These are phyloP conservation scores for Solanum gracilifrons DNA, from an alignment of 257 asterid species.

Conservation along the genomic window DNA sequence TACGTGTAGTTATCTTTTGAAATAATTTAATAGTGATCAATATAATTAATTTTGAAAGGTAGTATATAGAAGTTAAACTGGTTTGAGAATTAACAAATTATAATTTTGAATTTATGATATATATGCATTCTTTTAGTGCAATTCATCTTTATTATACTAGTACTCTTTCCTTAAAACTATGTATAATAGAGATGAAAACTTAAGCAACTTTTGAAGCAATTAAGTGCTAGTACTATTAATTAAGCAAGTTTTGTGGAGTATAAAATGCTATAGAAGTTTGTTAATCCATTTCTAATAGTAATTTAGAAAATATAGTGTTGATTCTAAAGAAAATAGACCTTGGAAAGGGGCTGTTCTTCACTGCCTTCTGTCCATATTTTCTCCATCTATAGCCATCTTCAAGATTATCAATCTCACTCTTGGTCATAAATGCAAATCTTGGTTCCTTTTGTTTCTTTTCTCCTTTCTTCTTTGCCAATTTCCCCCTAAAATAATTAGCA, in stretches of 20 bases:
- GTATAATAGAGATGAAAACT: background rate
- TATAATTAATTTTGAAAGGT: background rate
- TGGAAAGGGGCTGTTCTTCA: slow-evolving; percentile 78
- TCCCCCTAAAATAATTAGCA: slow-evolving; percentile 13
- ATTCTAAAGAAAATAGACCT: slow-evolving; percentile 28
- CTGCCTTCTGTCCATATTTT: slow-evolving; percentile 83
- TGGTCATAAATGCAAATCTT: slow-evolving; percentile 69
- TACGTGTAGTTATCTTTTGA: background rate
- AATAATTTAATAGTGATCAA: background rate
- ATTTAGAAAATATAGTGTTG: background rate
- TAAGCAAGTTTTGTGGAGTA: background rate
- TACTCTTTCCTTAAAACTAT: background rate
- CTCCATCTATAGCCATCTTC: slow-evolving; percentile 94
- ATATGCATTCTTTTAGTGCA: background rate
- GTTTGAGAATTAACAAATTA: background rate
- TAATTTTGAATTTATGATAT: background rate
- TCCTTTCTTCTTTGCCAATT: slow-evolving; percentile 28
- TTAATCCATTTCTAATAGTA: background rate
- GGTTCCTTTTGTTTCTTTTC: slow-evolving; percentile 49
- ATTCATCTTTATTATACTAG: background rate
- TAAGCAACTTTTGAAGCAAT: background rate
- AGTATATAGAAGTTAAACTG: background rate
- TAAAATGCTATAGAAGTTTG: background rate
- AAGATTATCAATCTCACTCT: slow-evolving; percentile 67
- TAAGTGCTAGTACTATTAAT: background rate